These are phyloP conservation scores for Magnolia changhungtana DNA, from an alignment of 164 flowering plant genomes.

Conservation along the genomic window DNA sequence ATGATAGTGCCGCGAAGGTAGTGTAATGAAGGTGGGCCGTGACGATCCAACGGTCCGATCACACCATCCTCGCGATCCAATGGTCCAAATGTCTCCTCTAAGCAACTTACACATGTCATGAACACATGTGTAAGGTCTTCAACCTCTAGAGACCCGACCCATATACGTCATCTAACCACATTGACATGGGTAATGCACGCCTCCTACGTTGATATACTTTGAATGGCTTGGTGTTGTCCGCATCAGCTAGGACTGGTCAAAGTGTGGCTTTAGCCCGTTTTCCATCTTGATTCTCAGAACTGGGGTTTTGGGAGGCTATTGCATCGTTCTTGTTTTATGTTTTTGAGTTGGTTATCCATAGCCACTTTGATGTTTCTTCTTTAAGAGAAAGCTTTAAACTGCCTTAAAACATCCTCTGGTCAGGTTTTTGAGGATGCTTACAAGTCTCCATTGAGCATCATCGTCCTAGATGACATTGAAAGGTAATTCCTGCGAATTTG, in stretches of 20 bases:
- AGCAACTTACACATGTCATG: no score
- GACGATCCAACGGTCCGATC: no score
- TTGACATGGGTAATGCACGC: no score
- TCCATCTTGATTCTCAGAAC: neutral
- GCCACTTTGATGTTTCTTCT: neutral
- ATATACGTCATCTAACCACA: no score
- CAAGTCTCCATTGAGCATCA: conserved; percentile 82
- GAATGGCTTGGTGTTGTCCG: no score
- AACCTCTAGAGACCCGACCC: no score
- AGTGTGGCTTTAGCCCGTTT: neutral
- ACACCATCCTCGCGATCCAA: no score
- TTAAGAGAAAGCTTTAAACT: neutral
- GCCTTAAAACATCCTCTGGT: neutral
- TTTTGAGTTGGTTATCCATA: neutral
- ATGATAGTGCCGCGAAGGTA: no score
- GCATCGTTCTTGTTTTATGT: neutral
- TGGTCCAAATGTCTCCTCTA: no score
- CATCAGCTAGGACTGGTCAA: neutral
- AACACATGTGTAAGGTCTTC: no score
- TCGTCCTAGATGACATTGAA: conserved; percentile 95
- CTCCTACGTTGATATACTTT: no score
- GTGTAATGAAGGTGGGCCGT: no score
- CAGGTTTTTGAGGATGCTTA: conserved; percentile 99
- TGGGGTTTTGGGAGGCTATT: neutral
- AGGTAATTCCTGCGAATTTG: conserved; percentile 39